phyloP scores from a whole-genome alignment of 306 rosid species.

The Corylus heterophylla region DNA sequence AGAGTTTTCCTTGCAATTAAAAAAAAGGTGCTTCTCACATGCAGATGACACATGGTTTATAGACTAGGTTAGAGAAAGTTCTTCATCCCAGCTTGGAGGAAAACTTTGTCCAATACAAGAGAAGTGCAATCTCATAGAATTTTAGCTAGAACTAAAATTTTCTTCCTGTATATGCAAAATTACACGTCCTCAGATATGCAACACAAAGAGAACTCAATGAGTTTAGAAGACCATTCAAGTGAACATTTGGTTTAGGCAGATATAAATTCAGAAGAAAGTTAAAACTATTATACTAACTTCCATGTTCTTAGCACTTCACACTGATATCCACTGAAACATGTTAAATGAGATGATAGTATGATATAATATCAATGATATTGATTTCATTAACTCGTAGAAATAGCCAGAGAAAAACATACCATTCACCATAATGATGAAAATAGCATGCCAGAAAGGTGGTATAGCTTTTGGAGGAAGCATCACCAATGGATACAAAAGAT shows the following conservation, averaged over 20 bases:
- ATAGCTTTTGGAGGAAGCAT: constrained; percentile 92
- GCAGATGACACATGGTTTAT: too few species aligned
- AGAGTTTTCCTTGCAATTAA: too few species aligned
- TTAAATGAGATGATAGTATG: not conserved
- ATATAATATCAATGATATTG: not conserved
- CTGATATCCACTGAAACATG: not conserved
- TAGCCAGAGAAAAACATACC: constrained; percentile 52
- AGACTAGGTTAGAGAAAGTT: too few species aligned
- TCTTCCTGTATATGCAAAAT: not conserved
- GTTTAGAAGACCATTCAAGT: not conserved
- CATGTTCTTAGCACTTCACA: not conserved
- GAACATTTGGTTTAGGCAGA: not conserved
- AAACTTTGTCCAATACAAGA: not conserved
- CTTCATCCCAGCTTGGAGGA: too few species aligned
- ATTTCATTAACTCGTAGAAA: not conserved
- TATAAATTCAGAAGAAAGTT: not conserved
- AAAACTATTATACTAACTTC: not conserved
- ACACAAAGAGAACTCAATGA: not conserved
- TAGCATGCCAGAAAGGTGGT: constrained; percentile 98
- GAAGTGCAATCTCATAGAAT: not conserved
- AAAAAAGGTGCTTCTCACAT: too few species aligned
- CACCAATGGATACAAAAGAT: constrained; percentile 74
- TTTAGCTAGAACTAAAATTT: not conserved
- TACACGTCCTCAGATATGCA: not conserved
- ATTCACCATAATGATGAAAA: constrained; percentile 87